Base-by-base conservation (phyloP, 257 asterid genomes). In the Plectranthus barbatus region DNA sequence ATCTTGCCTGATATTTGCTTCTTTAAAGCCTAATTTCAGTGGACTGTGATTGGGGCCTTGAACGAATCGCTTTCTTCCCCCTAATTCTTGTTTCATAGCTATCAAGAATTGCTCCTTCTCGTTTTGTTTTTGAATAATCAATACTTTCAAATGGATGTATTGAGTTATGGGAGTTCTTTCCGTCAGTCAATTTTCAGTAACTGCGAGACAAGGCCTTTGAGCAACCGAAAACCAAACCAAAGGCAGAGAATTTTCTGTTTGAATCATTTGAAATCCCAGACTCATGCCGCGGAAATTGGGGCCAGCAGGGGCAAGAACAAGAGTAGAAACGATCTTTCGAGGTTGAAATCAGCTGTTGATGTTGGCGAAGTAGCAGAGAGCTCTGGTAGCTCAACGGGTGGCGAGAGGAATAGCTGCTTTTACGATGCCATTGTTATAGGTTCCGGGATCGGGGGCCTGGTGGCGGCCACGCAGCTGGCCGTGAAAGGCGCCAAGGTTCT, bases 381-480 rank as follows among this genome's bases (percentile, higher is more conserved):
- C 3, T 77, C 71, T 51, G 64, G 42, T 49, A 68, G 49, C 57
- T 29, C 20, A 37, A 69, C 29, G 24, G n/a, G n/a, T n/a, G n/a
- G n/a, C n/a, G n/a, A n/a, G n/a, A 69, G 47, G 46, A 64, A 60
- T 21, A 70, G 70, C 67, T 26, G 68, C 12, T 65, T 40, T 47
- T 86, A 82, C 67, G 99, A 93, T 75, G 97, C 95, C 26, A 84
- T 93, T 52, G 92, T 93, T 29, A 78, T 93, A 52, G 99, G 99
- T 13, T 93, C 99, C 5, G 99, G 97, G 50, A 77, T 87, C 18
- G 99, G 97, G 20, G 99, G 97, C 12, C 75, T 93, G 55, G 99
- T 93, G 65, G 95, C 97, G 12, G 96, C 90, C 10, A 87, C 99
- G 0, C 99, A 93, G 80, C 79, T 93, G 64, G 99, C 99, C 0